phyloP scores from a whole-genome alignment of 352 stramenopile species.

The Phytophthora kernoviae region DNA sequence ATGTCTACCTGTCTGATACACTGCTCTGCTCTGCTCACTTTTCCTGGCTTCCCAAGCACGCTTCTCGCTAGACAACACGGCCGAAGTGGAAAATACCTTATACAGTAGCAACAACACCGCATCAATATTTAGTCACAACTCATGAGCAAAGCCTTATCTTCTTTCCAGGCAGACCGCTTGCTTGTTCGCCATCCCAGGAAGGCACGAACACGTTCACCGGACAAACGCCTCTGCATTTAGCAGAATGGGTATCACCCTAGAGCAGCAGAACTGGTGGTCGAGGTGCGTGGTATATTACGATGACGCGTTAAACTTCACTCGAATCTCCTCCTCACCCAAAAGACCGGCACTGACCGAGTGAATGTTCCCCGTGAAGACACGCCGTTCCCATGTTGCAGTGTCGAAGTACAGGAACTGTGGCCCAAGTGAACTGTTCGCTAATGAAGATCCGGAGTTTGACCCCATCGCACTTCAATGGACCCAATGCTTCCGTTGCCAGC shows the following conservation, averaged over 20 bases:
- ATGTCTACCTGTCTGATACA: constrained; percentile 24
- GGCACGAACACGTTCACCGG: constrained; percentile 1
- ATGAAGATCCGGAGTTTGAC: constrained; percentile 30
- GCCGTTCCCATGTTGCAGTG: constrained; percentile 94
- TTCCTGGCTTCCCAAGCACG: constrained; percentile 19
- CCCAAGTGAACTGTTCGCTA: constrained; percentile 43
- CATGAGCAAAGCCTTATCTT: constrained; percentile 26
- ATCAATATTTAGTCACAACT: constrained; percentile 11
- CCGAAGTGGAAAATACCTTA: constrained; percentile 25
- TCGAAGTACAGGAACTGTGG: constrained; percentile 96
- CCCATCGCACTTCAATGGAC: constrained; percentile 67
- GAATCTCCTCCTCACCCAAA: constrained; percentile 93
- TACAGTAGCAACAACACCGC: constrained; percentile 29
- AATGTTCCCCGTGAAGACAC: constrained; percentile 93
- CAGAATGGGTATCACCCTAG: constrained; percentile 14
- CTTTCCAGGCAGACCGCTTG: constrained; percentile 13
- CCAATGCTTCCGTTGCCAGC: constrained; percentile 54
- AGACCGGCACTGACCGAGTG: constrained; percentile 87
- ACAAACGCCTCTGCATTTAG: constrained; percentile 15
- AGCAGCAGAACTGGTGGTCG: constrained; percentile 25
- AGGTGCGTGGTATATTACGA: constrained; percentile 64
- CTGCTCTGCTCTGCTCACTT: constrained; percentile 30
- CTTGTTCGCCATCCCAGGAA: constrained; percentile 1
- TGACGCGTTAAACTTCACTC: constrained; percentile 92
- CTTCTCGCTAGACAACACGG: constrained; percentile 33